A percentile compares a stretch with the other conserved stretches of the same genome.
Evolutionary conservation across 257 asterid genomes (phyloP).

Genomic region (Salvia rosmarinus): DNA sequence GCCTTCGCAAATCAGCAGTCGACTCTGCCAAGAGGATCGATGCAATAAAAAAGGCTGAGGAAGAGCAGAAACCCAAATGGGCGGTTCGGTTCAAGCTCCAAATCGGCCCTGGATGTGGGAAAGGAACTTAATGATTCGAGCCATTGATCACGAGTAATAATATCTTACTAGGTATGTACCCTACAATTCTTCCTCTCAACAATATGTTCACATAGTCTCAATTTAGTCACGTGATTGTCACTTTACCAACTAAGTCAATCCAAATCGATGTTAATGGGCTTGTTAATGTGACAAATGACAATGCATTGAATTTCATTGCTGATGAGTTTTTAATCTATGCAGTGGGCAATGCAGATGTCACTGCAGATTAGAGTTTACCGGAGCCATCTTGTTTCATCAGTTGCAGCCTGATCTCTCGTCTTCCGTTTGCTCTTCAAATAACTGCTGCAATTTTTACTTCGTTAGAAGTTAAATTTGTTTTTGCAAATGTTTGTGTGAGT

Average conservation of each 20-base stretch:
- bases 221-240: background rate
- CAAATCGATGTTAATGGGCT: background rate
- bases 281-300: background rate
- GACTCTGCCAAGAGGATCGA: slow-evolving; percentile 28
- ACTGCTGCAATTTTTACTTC: background rate
- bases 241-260: background rate
- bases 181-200: background rate
- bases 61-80: slow-evolving; percentile 1
- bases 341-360: background rate
- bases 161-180: slow-evolving; percentile 7
- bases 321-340: background rate
- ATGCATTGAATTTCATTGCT: background rate
- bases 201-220: background rate
- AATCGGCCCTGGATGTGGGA: slow-evolving; percentile 28
- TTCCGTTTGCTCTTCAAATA: background rate
- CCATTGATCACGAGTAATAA: slow-evolving; percentile 1
- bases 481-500: background rate
- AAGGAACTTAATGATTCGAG: background rate
- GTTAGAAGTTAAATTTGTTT: background rate
- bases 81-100: slow-evolving; percentile 26
- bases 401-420: background rate
- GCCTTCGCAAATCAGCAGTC: slow-evolving; percentile 27
- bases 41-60: background rate
- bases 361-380: background rate
- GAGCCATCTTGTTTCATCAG: background rate